Evolutionary conservation across 2,329 filamentous ascomycete species (phyloP).

Genomic region (Colletotrichum tamarilloi): DNA sequence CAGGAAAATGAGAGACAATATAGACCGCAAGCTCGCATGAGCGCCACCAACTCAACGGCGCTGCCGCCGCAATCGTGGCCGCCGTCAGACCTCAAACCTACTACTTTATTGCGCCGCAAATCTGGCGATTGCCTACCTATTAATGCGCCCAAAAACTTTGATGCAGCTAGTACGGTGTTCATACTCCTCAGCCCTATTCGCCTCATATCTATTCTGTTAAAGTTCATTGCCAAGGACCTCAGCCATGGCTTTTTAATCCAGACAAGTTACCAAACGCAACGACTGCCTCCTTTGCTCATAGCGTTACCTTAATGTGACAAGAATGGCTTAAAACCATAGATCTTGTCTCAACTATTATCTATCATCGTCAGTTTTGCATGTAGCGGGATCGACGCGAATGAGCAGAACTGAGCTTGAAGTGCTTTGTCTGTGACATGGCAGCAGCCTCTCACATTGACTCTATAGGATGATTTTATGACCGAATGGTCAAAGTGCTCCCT

Average conservation of each 20-base stretch:
- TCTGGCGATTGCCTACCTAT: not conserved
- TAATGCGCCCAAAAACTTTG: not conserved
- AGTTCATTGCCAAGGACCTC: not conserved
- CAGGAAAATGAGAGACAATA: not conserved
- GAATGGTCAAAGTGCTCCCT: not conserved
- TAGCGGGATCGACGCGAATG: not conserved
- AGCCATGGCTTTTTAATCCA: not conserved
- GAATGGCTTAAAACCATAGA: too few species aligned
- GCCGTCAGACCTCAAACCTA: not conserved
- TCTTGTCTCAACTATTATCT: not conserved
- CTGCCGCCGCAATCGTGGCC: constrained; percentile 7
- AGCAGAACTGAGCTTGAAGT: not conserved
- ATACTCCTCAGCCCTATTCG: not conserved
- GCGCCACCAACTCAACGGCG: not conserved
- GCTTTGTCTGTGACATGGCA: not conserved
- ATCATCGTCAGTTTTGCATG: not conserved
- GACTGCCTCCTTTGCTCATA: too few species aligned
- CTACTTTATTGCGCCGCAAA: not conserved
- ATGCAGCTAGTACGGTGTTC: not conserved
- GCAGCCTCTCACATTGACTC: not conserved
- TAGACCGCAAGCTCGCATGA: not conserved
- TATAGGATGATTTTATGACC: not conserved
- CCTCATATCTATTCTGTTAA: not conserved
- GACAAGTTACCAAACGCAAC: too few species aligned
- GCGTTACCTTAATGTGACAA: too few species aligned